A percentile compares a stretch with the other conserved stretches of the same genome.
Evolutionary conservation across 805 yeast genomes (phyloP).

Genomic region (Ascoidea asiatica): DNA sequence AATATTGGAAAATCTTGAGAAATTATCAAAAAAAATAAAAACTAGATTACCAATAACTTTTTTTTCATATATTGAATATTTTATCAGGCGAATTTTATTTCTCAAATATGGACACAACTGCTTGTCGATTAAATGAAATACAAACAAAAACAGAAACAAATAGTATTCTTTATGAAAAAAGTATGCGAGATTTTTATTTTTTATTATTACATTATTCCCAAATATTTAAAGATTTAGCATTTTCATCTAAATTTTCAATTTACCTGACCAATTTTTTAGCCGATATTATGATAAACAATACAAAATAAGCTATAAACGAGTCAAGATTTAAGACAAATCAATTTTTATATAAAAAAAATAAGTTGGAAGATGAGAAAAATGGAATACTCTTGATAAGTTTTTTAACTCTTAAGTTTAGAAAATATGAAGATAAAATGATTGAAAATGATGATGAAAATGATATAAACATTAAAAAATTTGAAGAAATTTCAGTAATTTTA

Average conservation of each 20-base stretch:
- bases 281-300: conserved; percentile 3
- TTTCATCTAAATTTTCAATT: conserved; percentile 2
- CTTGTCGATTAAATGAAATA: too few species aligned
- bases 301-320: conserved; percentile 1
- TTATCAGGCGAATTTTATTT: too few species aligned
- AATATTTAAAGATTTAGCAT: too few species aligned
- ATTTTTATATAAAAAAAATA: conserved; percentile 11
- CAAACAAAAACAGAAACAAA: too few species aligned
- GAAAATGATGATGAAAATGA: conserved; percentile 6
- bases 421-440: conserved; percentile 8
- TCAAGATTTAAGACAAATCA: conserved; percentile 5
- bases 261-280: conserved; percentile 8
- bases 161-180: too few species aligned
- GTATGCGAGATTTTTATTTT: too few species aligned
- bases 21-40: neutral
- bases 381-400: neutral
- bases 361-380: conserved; percentile 3
- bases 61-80: too few species aligned
- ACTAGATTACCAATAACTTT: too few species aligned
- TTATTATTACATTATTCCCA: too few species aligned
- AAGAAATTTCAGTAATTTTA: conserved; percentile 12
- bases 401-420: neutral
- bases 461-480: neutral
- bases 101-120: too few species aligned
- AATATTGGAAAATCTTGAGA: neutral